Evolutionary conservation across 768 basidiomycete species (phyloP).

Genomic region (Cyclocybe aegerita): DNA sequence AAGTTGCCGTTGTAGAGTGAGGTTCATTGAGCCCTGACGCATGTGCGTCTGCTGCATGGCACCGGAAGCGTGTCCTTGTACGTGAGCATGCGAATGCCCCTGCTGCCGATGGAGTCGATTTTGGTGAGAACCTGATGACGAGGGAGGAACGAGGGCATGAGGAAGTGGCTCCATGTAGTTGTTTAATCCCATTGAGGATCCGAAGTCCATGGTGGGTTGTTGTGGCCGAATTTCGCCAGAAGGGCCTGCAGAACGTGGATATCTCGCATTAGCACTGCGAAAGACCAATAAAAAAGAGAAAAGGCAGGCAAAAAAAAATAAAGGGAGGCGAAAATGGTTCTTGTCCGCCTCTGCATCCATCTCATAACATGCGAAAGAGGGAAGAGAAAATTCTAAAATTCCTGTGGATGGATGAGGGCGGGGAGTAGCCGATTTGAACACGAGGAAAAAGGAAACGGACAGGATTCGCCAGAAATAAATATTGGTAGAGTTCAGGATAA

Average conservation of each 20-base stretch:
- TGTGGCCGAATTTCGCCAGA: slow-evolving; percentile 69
- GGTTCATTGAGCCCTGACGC: slow-evolving; percentile 4
- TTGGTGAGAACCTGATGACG: not conserved
- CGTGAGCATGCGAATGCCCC: slow-evolving; percentile 1
- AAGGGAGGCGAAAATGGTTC: too few species aligned
- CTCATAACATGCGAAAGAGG: too few species aligned
- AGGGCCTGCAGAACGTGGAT: slow-evolving; percentile 37
- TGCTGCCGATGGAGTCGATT: not conserved
- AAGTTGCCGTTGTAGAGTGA: slow-evolving; percentile 14
- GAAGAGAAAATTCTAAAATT: too few species aligned
- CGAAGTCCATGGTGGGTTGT: slow-evolving; percentile 52
- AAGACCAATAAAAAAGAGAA: slow-evolving; percentile 1
- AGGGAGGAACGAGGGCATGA: slow-evolving; percentile 19
- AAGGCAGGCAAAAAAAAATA: slow-evolving; percentile 2
- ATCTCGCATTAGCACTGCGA: not conserved
- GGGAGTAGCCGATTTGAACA: too few species aligned
- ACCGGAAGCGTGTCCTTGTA: slow-evolving; percentile 1
- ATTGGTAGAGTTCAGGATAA: too few species aligned
- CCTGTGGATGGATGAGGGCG: too few species aligned
- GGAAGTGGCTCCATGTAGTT: slow-evolving; percentile 27
- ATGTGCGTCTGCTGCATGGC: slow-evolving; percentile 12
- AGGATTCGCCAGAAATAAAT: too few species aligned
- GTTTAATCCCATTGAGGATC: slow-evolving; percentile 35
- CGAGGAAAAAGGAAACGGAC: too few species aligned
- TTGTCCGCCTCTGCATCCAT: too few species aligned